phyloP scores from a whole-genome alignment of 2,329 filamentous ascomycete species.

The Sarocladium oryzae region DNA sequence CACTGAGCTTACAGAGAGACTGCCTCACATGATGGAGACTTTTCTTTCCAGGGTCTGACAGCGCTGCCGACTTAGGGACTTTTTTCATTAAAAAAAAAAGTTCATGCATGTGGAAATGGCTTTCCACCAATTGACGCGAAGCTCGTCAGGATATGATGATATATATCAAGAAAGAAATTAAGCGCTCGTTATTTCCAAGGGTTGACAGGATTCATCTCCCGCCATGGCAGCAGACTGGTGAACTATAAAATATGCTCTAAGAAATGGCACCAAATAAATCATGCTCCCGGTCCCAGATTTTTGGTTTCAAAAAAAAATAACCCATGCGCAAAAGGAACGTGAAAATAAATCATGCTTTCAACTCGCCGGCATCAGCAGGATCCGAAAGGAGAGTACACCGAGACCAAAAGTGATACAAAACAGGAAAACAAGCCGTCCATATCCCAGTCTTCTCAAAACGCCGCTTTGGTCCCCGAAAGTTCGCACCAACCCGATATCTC shows the following conservation, averaged over 20 bases:
- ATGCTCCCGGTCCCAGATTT: no score
- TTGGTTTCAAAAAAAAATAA: no score
- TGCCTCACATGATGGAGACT: no score
- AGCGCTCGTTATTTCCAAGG: neutral
- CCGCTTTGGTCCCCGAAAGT: neutral
- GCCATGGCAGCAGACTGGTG: neutral
- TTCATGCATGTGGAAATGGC: no score
- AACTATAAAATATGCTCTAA: slow-evolving; percentile 5
- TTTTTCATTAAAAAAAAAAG: no score
- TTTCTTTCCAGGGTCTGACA: no score
- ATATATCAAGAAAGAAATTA: neutral
- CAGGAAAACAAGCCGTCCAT: neutral
- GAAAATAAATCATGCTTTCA: neutral
- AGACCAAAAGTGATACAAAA: neutral
- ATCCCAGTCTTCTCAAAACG: neutral
- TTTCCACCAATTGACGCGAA: no score
- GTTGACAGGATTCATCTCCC: neutral
- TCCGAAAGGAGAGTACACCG: neutral
- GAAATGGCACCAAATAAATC: neutral
- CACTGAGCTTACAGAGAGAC: no score
- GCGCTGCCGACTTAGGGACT: no score
- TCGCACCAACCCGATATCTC: neutral
- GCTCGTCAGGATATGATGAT: no score
- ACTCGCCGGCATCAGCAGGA: neutral
- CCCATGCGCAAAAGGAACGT: neutral